Percentiles rank a stretch among this genome's conserved stretches.
phyloP scores from a whole-genome alignment of 2,329 filamentous ascomycete species.

The Claviceps cyperi region DNA sequence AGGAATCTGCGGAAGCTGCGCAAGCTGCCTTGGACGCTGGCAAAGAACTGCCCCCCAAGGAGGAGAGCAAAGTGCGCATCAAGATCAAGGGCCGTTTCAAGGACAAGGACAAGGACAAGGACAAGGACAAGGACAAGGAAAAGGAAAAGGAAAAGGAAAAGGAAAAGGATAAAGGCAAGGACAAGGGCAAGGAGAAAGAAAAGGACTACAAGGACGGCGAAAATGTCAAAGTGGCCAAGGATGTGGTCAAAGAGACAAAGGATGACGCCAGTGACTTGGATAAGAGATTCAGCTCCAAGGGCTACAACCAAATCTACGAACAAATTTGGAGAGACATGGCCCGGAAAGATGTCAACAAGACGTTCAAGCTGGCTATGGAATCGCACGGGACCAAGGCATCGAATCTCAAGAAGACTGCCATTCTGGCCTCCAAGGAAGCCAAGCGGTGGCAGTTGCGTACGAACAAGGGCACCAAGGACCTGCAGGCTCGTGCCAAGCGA shows the following conservation, averaged over 20 bases:
- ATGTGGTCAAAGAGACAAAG: slow-evolving; percentile 36
- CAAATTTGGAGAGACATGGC: slow-evolving; percentile 95
- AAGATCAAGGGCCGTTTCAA: slow-evolving; percentile 42
- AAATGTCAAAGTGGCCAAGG: slow-evolving; percentile 25
- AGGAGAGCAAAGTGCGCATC: slow-evolving; percentile 47
- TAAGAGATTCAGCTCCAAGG: slow-evolving; percentile 68
- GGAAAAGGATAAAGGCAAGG: slow-evolving; percentile 32
- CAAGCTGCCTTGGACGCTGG: slow-evolving; percentile 73
- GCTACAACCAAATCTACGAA: slow-evolving; percentile 92
- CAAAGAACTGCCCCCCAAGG: slow-evolving; percentile 48
- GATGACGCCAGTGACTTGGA: slow-evolving; percentile 40
- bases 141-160: slow-evolving; percentile 36
- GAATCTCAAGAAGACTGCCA: slow-evolving; percentile 96
- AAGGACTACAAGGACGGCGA: slow-evolving; percentile 30
- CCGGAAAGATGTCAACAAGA: slow-evolving; percentile 84
- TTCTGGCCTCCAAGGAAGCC: slow-evolving; percentile 91
- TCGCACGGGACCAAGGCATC: slow-evolving; percentile 78
- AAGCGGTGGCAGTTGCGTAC: slow-evolving; percentile 94
- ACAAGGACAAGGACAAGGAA: slow-evolving; percentile 25
- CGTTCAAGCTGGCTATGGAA: slow-evolving; percentile 73
- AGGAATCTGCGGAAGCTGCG: slow-evolving; percentile 70
- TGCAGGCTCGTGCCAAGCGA: slow-evolving; percentile 89
- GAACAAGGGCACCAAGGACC: slow-evolving; percentile 97
- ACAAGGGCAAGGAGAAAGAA: slow-evolving; percentile 20
- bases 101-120: slow-evolving; percentile 28